Percentiles rank a stretch among this genome's conserved stretches.
Conservation (phyloP, 2,329 filamentous ascomycete genomes). For the Exophiala sp. region DNA sequence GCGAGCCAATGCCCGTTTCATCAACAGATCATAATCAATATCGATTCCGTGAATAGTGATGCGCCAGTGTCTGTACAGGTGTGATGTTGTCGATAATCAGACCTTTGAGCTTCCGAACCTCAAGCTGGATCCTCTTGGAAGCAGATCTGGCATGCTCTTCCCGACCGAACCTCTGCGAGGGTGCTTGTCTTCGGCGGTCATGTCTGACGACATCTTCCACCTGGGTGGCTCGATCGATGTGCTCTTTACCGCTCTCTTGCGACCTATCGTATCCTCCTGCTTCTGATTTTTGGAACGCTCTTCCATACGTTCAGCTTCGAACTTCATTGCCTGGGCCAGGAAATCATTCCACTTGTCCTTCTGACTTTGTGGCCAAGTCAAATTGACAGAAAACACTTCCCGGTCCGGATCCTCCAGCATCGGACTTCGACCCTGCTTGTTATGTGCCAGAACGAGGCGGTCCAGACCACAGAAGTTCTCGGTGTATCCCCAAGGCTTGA, state of each 20-base stretch:
- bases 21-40: too few relatives aligned
- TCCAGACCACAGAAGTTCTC: constrained; percentile 29
- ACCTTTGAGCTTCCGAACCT: constrained; percentile 3
- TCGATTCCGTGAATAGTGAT: too few relatives aligned
- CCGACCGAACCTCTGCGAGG: constrained; percentile 5
- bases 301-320: constrained; percentile 16
- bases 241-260: constrained; percentile 14
- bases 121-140: constrained; percentile 17
- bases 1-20: too few relatives aligned
- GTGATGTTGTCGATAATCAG: not conserved
- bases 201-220: constrained; percentile 18
- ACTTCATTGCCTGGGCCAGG: constrained; percentile 5
- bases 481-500: constrained; percentile 28
- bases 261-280: constrained; percentile 5
- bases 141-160: constrained; percentile 1
- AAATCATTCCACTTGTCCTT: constrained; percentile 24
- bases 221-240: constrained; percentile 10
- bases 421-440: constrained; percentile 23
- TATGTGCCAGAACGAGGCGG: constrained; percentile 22
- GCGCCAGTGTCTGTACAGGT: too few relatives aligned
- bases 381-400: constrained; percentile 28
- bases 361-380: constrained; percentile 28
- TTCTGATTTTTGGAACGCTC: constrained; percentile 9
- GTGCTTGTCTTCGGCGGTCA: constrained; percentile 5
- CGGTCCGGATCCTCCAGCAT: constrained; percentile 29